Conservation (phyloP, 208 protist genomes). For the Endotrypanum monterogeii region DNA sequence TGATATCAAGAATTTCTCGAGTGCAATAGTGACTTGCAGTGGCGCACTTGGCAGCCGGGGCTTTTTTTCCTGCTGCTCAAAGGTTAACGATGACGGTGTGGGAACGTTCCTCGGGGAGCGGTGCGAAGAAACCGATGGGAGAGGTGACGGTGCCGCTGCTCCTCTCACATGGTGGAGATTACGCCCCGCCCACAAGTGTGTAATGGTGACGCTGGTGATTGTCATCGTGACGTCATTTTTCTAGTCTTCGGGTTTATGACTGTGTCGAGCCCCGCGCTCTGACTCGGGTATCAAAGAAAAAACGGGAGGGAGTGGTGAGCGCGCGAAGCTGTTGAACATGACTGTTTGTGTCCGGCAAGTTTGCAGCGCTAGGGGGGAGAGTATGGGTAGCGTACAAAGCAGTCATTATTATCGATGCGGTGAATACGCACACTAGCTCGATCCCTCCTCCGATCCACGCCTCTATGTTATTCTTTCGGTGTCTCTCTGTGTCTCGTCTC, state of each 20-base stretch:
- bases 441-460: no score
- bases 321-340: no score
- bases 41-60: constrained; percentile 24
- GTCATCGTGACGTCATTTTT: background rate
- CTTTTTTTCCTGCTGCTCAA: constrained; percentile 24
- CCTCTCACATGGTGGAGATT: constrained; percentile 3
- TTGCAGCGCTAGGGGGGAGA: no score
- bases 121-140: background rate
- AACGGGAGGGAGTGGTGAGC: no score
- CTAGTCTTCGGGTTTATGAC: background rate
- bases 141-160: background rate
- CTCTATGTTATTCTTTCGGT: no score
- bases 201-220: constrained; percentile 3
- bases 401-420: no score
- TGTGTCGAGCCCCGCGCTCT: background rate
- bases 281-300: no score
- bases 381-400: no score
- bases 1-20: constrained; percentile 9
- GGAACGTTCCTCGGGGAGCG: constrained; percentile 17
- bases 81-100: constrained; percentile 4
- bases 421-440: no score
- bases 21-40: constrained; percentile 23
- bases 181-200: background rate
- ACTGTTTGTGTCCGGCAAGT: no score
- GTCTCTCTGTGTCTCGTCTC: no score